Evolutionary conservation across 2,329 filamentous ascomycete genomes (phyloP).

Genomic region (Fonsecaea monophora): DNA sequence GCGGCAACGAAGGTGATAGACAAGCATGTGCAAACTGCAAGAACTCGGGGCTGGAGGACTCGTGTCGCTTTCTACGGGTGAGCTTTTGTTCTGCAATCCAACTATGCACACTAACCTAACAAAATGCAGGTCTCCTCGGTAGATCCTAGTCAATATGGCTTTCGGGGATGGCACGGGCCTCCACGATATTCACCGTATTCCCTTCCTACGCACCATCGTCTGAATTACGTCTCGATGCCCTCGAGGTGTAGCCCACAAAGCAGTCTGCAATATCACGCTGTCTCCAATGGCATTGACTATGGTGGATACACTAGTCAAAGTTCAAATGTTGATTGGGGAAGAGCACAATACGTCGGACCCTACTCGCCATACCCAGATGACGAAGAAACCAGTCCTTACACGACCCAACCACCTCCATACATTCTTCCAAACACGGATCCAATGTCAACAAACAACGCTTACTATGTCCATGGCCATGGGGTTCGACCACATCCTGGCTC

Average conservation of each 20-base stretch:
- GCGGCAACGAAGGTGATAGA: conserved; percentile 79
- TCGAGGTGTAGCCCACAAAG: conserved; percentile 28
- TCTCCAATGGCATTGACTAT: conserved; percentile 28
- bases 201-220: conserved; percentile 26
- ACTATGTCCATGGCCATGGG: conserved; percentile 28
- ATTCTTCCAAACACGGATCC: conserved; percentile 47
- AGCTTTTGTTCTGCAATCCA: conserved; percentile 7
- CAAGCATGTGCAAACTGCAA: conserved; percentile 83
- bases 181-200: conserved; percentile 35
- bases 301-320: conserved; percentile 22
- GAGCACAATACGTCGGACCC: conserved; percentile 28
- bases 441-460: conserved; percentile 33
- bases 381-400: conserved; percentile 45
- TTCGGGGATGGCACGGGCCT: conserved; percentile 25
- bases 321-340: conserved; percentile 31
- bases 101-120: conserved; percentile 14
- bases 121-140: conserved; percentile 26
- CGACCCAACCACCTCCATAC: conserved; percentile 46
- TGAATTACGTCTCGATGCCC: conserved; percentile 29
- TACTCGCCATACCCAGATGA: conserved; percentile 46
- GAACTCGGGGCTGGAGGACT: conserved; percentile 64
- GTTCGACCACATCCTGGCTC: conserved; percentile 28
- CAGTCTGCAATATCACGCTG: conserved; percentile 25
- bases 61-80: conserved; percentile 82
- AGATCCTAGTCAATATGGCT: conserved; percentile 20